Percentiles rank a stretch among this genome's conserved stretches.
Conservation (phyloP, 768 basidiomycete genomes). For the Lactifluus hygrophoroides region DNA sequence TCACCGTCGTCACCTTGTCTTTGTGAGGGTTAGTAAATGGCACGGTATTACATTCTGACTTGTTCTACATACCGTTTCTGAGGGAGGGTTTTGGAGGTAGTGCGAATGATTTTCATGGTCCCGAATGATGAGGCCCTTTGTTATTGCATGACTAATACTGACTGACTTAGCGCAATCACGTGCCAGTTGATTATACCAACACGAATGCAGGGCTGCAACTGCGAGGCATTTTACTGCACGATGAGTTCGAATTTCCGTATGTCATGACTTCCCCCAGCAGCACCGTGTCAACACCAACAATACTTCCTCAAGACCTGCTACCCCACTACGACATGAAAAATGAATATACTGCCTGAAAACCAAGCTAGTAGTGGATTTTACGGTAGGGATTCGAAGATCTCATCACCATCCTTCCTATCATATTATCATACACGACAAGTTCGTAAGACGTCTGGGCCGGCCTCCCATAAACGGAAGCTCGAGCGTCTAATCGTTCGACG, state of each 20-base stretch:
- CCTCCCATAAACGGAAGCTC: not conserved
- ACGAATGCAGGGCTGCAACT: too few relatives aligned
- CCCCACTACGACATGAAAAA: too few relatives aligned
- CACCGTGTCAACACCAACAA: too few relatives aligned
- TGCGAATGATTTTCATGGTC: not conserved
- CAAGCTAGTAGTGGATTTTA: constrained; percentile 7
- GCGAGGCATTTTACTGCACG: too few relatives aligned
- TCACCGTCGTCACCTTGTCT: not conserved
- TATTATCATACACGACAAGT: constrained; percentile 10
- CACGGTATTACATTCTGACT: too few relatives aligned
- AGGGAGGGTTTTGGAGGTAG: not conserved
- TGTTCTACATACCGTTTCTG: not conserved
- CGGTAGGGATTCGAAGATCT: constrained; percentile 1
- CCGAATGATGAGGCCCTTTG: not conserved
- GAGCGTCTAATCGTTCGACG: constrained; percentile 10
- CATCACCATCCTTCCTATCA: not conserved
- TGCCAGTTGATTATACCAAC: too few relatives aligned
- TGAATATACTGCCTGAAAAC: constrained; percentile 5
- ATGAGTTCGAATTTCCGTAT: too few relatives aligned
- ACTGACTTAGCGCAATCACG: too few relatives aligned
- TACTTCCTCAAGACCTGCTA: too few relatives aligned
- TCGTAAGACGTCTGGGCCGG: not conserved
- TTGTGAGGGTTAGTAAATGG: not conserved
- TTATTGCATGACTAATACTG: too few relatives aligned
- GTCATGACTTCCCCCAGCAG: too few relatives aligned